Conservation (phyloP, 257 asterid genomes). For the Fraxinus anomala region DNA sequence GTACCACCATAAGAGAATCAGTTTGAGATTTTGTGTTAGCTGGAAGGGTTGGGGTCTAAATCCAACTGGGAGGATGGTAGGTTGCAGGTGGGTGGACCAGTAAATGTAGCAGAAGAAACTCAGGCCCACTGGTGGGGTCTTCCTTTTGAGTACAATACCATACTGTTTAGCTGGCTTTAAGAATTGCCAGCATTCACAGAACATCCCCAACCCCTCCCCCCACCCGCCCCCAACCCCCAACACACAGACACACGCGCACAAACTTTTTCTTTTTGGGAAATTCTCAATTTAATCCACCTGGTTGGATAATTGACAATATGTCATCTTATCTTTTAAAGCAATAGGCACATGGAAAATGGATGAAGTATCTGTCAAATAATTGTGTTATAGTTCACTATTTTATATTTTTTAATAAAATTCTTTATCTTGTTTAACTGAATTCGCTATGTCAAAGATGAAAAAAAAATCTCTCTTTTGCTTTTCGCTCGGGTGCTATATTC, state of each 20-base stretch:
- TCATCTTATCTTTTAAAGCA: not conserved
- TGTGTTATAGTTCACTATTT: not conserved
- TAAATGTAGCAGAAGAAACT: slow-evolving; percentile 31
- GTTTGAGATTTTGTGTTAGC: slow-evolving; percentile 17
- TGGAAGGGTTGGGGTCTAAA: slow-evolving; percentile 20
- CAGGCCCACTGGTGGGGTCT: slow-evolving; percentile 55
- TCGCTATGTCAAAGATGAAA: not conserved
- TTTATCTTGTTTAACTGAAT: too few species aligned
- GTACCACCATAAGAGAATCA: slow-evolving; percentile 20
- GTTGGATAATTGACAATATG: not conserved
- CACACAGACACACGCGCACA: not conserved
- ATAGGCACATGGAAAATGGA: slow-evolving; percentile 8
- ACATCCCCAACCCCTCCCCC: not conserved
- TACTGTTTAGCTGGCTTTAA: slow-evolving; percentile 20
- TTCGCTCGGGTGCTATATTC: too few species aligned
- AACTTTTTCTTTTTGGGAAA: not conserved
- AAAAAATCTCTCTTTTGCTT: too few species aligned
- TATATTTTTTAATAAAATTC: too few species aligned
- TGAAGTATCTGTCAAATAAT: not conserved
- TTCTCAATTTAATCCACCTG: not conserved
- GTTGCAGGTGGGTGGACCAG: slow-evolving; percentile 33
- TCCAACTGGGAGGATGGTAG: slow-evolving; percentile 18
- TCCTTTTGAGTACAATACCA: slow-evolving; percentile 4
- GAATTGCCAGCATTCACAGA: not conserved
- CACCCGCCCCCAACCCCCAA: too few species aligned